Evolutionary conservation across 2,329 filamentous ascomycete genomes (phyloP), one percentile per base, ranked within the genome.

Genomic region (Stemphylium vesicarium): DNA sequence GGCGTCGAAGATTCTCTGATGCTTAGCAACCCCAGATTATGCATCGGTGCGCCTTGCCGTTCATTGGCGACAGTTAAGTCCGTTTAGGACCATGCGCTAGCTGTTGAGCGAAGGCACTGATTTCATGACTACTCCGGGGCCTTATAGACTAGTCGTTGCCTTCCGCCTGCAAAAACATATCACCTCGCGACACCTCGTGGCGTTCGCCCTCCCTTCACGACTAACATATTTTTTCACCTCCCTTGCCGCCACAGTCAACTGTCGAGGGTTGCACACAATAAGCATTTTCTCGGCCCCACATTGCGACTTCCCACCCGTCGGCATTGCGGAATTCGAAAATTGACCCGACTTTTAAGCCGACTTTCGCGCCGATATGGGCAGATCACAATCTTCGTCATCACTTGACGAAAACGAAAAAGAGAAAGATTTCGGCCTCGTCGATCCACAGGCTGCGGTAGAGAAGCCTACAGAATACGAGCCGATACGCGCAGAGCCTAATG

Each of bases 391-490:
- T 16, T 50, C 62, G 11, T 62, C 62, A 24, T 69, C 66, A 8
- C 46, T 68, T 5, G 59, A 62, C n/a, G 65, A 65, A 42, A 62
- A 57, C 13, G 67, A 72, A 44, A 74, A 74, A 55, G 75, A 78
- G 61, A 76, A 75, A 50, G 74, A 73, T 1, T 71, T 73, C 56
- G 67, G 64, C 16, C 57, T 75, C 12, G 69, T 62, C 37, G 76
- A 78, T 50, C 69, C 68, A 4, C 66, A 76, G 29, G 73, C 65
- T 2, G 72, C 72, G 48, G 67, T 68, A 36, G 50, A 71, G 44
- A 61, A 65, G 35, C 71, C 71, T 5, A 74, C 69, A 55, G 67
- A 77, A 36, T 69, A 75, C 38, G 75, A 77, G 60, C 74, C 79
- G 24, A 73, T 79, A 42, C 50, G 42, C 8, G 26, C 44, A 73